Evolutionary conservation across 768 basidiomycete genomes (phyloP), one percentile per base, ranked within the genome.

Genomic region (Albatrellus ellisii): DNA sequence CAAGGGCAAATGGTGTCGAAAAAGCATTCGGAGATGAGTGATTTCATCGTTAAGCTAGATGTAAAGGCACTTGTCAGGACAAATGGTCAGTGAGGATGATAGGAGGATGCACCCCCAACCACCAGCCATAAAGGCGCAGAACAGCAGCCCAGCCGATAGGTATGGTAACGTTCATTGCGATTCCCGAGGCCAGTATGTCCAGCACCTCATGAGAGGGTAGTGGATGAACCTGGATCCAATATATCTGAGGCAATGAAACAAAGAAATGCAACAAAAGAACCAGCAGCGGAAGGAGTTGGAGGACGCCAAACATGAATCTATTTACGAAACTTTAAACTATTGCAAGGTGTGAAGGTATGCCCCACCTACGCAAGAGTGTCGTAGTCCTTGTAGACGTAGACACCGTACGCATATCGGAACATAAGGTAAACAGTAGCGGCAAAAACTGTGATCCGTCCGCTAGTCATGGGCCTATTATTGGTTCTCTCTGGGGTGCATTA

Each of bases 1-100:
- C 79, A 84, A 14, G 80, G 83, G 54, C 87, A 87, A 45, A 81
- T 76, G 6, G 79, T 79, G 56, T 83, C 69, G 54, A 65, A 56
- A n/a, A 39, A n/a, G n/a, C n/a, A n/a, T n/a, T n/a, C n/a, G n/a
- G n/a, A n/a, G n/a, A n/a, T n/a, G n/a, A n/a, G n/a, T n/a, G n/a
- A n/a, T n/a, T n/a, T n/a, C n/a, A n/a, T n/a, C n/a, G n/a, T n/a
- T n/a, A n/a, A n/a, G n/a, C n/a, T n/a, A n/a, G n/a, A n/a, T n/a
- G n/a, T n/a, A n/a, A n/a, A n/a, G n/a, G n/a, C n/a, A n/a, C n/a
- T n/a, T n/a, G n/a, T n/a, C n/a, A n/a, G n/a, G 71, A 61, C 27
- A 66, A 63, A 26, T 8, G 14, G 14, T 31, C n/a, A n/a, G n/a
- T n/a, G n/a, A n/a, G n/a, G n/a, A n/a, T n/a, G n/a, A n/a, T n/a